Base-by-base conservation (phyloP, 148 eudicot species). In the Persicaria maculosa region DNA sequence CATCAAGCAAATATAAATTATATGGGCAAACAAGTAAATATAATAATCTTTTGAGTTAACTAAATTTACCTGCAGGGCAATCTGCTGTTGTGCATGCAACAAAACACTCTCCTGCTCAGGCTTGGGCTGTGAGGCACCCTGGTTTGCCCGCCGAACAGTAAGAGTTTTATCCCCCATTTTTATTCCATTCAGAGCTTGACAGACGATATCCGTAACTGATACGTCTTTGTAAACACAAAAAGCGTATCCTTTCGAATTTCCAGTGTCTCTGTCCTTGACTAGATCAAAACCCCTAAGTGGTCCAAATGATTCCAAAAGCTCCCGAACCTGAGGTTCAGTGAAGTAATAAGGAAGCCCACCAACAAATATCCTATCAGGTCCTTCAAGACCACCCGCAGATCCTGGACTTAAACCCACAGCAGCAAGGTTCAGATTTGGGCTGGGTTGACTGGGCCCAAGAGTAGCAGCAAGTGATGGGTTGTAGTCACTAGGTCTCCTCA, bases 391-490 rank as follows among this genome's bases (percentile, higher is more conserved):
- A 78, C 96, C 96, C 43, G 97, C 87, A 73, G 97, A 86, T 9
- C 96, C 96, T 40, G 97, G 97, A 68, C 89, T 82, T 77, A 95
- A 76, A 52, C 99, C 99, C 79, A 92, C 99, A 52, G 97, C 97
- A 77, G 82, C 96, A 50, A 95, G 81, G 84, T 95, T 95, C 72
- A 95, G 79, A 73, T 89, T 90, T 17, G 97, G 97, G 76, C 84
- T 89, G 61, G 99, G 99, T 74, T 88, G 96, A 71, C 99, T 95
- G n/a, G 99, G 99, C 50, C 99, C 99, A n/a, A 95, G 97, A 73
- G 92, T 83, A 73, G 94, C 97, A 75, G 97, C 99, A 19, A 92
- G 90, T 5, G 99, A 87, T 47, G 97, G 97, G 76, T 92, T 92
- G 77, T 95, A 95, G 81, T 92, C 97, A 85, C 94, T 92, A 22